Conservation (phyloP, 768 basidiomycete genomes). For the Tubosaeta sp. region DNA sequence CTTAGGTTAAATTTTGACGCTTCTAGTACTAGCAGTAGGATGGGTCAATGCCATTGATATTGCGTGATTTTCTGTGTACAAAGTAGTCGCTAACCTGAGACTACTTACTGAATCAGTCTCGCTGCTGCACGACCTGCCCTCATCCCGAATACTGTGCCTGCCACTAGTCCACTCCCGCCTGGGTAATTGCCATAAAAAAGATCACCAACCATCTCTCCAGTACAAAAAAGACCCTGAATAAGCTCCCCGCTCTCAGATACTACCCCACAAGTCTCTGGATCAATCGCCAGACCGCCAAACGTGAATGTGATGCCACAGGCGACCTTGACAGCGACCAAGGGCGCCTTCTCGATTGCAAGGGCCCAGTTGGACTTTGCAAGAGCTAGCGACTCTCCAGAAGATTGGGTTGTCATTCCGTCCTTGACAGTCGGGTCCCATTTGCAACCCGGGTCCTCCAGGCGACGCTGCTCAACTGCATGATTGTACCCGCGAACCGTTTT, state of each 20-base stretch:
- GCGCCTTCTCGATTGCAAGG: conserved; percentile 44
- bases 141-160: conserved; percentile 62
- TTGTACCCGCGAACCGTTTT: conserved; percentile 50
- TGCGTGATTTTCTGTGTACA: no score
- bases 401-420: conserved; percentile 55
- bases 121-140: conserved; percentile 50
- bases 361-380: conserved; percentile 71
- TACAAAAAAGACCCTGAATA: conserved; percentile 57
- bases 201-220: conserved; percentile 67
- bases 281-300: conserved; percentile 63
- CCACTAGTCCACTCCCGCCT: conserved; percentile 62
- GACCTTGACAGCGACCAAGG: conserved; percentile 64
- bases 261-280: conserved; percentile 51
- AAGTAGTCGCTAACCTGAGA: no score
- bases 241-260: conserved; percentile 36
- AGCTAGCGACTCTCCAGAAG: conserved; percentile 30
- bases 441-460: conserved; percentile 29
- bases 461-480: conserved; percentile 38
- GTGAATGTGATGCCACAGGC: conserved; percentile 71
- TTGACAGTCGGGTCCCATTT: conserved; percentile 64
- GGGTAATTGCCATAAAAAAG: conserved; percentile 66
- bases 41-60: no score
- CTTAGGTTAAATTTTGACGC: no score
- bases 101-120: no score
- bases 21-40: no score